Evolutionary conservation across 2,329 filamentous ascomycete species (phyloP), one percentile per base, ranked within the genome.

Genomic region (Intubia oerlemansii): DNA sequence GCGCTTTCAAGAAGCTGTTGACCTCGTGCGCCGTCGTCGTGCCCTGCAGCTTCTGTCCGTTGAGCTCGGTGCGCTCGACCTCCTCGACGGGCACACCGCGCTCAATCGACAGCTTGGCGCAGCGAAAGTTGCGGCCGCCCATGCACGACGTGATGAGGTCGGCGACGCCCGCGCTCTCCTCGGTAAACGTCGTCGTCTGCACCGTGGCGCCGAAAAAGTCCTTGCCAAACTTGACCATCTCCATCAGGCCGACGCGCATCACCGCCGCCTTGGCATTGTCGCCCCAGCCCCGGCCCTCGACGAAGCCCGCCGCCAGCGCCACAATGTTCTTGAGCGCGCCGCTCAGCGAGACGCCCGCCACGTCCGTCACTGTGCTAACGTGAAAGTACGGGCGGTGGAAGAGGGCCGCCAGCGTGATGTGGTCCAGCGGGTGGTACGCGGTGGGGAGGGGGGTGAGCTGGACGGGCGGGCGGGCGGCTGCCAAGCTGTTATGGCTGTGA

Each of bases 191-290:
- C 32, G 66, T 68, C 8, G 76, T 67, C 38, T 76, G 66, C 16
- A 88, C 74, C 1, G 77, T 79, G 42, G 84, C 66, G 12, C 70
- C 68, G 48, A 95, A 98, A 59, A 95, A 98, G 42, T 76, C 70
- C 50, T 84, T 81, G 38, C 85, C 85, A 41, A 98, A 98, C 46
- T 78, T 76, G 44, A 95, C 81, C 75, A 93, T 92, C 54, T 98
- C 88, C 41, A 93, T 63, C 25, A 98, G 67, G 7, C 88, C 88
- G 13, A 95, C 76, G 24, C 88, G 78, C 81, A 98, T 95, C 35
- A 98, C 74, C 25, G 88, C 88, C n/a, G 88, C 82, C 57, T 98
- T 95, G 39, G 85, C 85, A 42, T 95, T 98, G 57, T 95, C 84
- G 44, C 88, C 88, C 85, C 88, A 98, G 39, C 85, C 85, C 36